Evolutionary conservation across 441 rosid genomes (phyloP).

Genomic region (Hura crepitans): DNA sequence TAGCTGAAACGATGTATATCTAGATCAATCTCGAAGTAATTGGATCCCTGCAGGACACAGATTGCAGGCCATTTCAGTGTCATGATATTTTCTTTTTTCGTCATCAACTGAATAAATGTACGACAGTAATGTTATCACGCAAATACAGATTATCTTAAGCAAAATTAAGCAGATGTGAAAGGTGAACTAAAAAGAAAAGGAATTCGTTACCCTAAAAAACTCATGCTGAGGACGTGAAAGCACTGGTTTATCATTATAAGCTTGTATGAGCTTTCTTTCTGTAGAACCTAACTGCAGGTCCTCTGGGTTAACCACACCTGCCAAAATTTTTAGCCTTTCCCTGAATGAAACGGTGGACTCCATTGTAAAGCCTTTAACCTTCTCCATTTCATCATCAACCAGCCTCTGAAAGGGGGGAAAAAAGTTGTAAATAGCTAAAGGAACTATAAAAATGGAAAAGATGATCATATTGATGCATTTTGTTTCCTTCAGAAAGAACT

Average conservation of each 20-base stretch:
- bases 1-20: conserved; percentile 82
- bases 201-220: conserved; percentile 52
- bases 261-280: conserved; percentile 66
- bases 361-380: conserved; percentile 59
- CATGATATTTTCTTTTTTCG: neutral
- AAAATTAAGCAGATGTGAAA: neutral
- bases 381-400: conserved; percentile 69
- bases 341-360: conserved; percentile 64
- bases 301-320: conserved; percentile 66
- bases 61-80: neutral
- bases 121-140: neutral
- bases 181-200: neutral
- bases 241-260: conserved; percentile 74
- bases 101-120: neutral
- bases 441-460: neutral
- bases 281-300: conserved; percentile 62
- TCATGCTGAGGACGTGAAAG: conserved; percentile 86
- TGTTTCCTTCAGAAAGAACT: neutral
- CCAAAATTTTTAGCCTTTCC: conserved; percentile 77
- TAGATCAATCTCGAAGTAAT: conserved; percentile 80
- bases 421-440: neutral
- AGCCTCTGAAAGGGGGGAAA: conserved; percentile 49
- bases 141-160: neutral
- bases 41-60: conserved; percentile 49
- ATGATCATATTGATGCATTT: neutral